Evolutionary conservation across 208 protist species (phyloP), one percentile per base, ranked within the genome.

Genomic region (Wallacemonas sp.): DNA sequence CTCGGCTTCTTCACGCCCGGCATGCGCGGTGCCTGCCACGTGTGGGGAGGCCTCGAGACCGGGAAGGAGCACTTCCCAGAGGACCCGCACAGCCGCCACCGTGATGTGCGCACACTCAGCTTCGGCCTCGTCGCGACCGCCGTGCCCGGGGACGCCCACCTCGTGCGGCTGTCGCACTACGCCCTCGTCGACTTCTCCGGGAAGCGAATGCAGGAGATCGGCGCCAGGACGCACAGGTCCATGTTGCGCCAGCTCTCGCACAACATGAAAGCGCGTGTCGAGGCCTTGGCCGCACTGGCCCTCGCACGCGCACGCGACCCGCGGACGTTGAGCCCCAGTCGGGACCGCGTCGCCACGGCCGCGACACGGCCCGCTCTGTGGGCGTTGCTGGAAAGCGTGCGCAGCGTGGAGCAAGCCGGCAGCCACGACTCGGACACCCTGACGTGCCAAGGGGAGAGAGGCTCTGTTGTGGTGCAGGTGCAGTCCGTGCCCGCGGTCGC

Each of bases 1-100:
- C 49, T 74, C 3, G 80, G 80, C 22, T 76, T 86, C 32, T 72
- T 72, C 67, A 71, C 76, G 31, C 29, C 76, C 10, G 71, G 76
- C 22, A 48, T 82, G 0, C 57, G 39, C 16, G 80, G 63, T 7
- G 73, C 61, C 0, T 75, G 67, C 22, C 39, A 65, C 44, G 61
- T 86, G 11, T 78, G 76, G 72, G 23, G 70, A 7, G 66, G 65
- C 22, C 36, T 50, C 4, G 61, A 67, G 14, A 57, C 57, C 12
- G 29, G 46, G 2, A 31, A 31, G 39, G 32, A 23, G 41, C 25
- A 28, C 11, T 33, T 57, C 25, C 29, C 31, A 16, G n/a, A 10
- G 29, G 62, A 72, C 48, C 69, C 69, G 10, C 42, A 68, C 22
- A 48, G 65, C 4, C 29, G 36, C 7, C 68, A 72, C 45, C 67